phyloP scores from a whole-genome alignment of 2,329 filamentous ascomycete species.

The Coniochaeta sp. region DNA sequence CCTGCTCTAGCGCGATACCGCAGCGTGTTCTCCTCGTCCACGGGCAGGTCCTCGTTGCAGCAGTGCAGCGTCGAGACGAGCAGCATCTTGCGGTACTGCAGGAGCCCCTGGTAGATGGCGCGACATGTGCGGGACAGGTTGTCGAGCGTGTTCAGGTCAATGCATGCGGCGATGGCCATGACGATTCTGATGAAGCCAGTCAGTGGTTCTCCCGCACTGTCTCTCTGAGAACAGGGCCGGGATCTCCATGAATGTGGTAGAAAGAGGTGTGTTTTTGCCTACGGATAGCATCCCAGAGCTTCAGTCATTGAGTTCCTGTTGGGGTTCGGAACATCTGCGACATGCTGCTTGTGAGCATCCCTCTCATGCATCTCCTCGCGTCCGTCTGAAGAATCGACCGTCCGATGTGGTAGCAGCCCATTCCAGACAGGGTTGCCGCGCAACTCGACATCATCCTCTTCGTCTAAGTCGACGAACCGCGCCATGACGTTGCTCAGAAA shows the following conservation, averaged over 20 bases:
- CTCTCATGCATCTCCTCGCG: constrained; percentile 6
- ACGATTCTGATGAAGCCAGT: constrained; percentile 55
- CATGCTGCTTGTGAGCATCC: constrained; percentile 16
- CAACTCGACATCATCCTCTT: constrained; percentile 22
- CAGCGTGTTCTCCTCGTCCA: constrained; percentile 49
- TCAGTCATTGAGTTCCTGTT: constrained; percentile 49
- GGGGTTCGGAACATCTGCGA: constrained; percentile 20
- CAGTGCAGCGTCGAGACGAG: constrained; percentile 73
- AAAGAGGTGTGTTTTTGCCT: constrained; percentile 34
- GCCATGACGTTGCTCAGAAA: constrained; percentile 21
- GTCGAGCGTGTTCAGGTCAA: constrained; percentile 85
- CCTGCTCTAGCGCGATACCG: constrained; percentile 50
- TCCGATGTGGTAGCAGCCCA: not conserved
- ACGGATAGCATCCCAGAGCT: constrained; percentile 63
- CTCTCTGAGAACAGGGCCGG: too few relatives aligned
- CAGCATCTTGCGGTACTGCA: constrained; percentile 71
- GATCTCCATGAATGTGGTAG: not conserved
- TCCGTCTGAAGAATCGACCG: not conserved
- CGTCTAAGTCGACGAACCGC: constrained; percentile 24
- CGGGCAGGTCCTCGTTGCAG: constrained; percentile 56
- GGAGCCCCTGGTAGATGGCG: constrained; percentile 67
- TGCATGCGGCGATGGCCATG: constrained; percentile 63
- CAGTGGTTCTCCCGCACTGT: constrained; percentile 9
- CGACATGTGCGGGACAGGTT: constrained; percentile 77
- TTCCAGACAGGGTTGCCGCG: constrained; percentile 10